Base-by-base conservation (phyloP, 352 stramenopile genomes). In the Peronosclerospora sorghi region DNA sequence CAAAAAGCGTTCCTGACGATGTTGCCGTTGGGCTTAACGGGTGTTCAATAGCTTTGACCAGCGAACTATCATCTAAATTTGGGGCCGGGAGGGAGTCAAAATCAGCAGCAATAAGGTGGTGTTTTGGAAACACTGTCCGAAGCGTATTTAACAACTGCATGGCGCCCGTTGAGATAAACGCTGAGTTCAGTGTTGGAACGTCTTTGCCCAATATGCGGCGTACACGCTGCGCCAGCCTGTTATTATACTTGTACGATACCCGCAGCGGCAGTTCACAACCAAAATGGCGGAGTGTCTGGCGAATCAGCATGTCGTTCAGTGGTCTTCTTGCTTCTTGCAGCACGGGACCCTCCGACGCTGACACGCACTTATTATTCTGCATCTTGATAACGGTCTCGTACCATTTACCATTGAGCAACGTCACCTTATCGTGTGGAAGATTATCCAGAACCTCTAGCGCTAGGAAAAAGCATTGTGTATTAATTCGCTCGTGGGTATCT, bases 391-490 rank as follows among this genome's bases (percentile, higher is more conserved):
- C 40, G 5, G 75, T 84, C 52, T 91, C 75, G 53, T 62, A 71
- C 78, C 78, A 91, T 51, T 86, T 79, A 57, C 75, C 75, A 32
- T 72, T 67, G n/a, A 62, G 45, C n/a, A 86, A 53, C 24, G 54
- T 46, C 9, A 95, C 74, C 54, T 96, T 96, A 68, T 96, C 85
- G 46, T 96, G 85, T 27, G 83, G 85, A 23, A 96, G 48, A 53
- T 96, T 96, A 62, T 96, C 85, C 6, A 96, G 67, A 41, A 96
- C 81, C 41, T 96, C 85, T 45, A 95, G 80, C 1, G 77, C 82
- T 14, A 94, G 21, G 32, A 94, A 84, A 41, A 87, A 87, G 52
- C 78, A 91, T 47, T 62, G 54, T 9, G 68, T 56, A 32, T 59
- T 72, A 10, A 83, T 53, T 2, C 56, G 45, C 14, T 59, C 47